Evolutionary conservation across 2,329 filamentous ascomycete genomes (phyloP).

Genomic region (Cryoendolithus antarcticus): DNA sequence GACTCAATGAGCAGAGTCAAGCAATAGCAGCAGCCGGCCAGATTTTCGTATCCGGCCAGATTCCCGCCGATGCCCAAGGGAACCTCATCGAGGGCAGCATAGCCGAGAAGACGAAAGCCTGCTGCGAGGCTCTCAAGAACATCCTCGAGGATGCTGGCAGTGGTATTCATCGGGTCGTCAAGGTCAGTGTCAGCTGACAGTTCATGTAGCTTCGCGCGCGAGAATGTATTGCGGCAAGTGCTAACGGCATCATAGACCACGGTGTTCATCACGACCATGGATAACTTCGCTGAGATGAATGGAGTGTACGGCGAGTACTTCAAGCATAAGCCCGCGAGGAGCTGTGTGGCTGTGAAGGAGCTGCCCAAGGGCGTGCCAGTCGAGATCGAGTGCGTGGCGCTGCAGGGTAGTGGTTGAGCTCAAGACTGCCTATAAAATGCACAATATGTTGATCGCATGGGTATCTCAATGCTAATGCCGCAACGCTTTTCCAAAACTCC

Average conservation of each 20-base stretch:
- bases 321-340: conserved; percentile 70
- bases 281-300: conserved; percentile 78
- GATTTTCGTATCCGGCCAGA: conserved; percentile 61
- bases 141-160: conserved; percentile 75
- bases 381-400: conserved; percentile 80
- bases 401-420: conserved; percentile 24
- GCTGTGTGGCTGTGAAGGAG: conserved; percentile 81
- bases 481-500: no score
- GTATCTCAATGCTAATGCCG: no score
- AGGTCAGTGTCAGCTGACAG: conserved; percentile 44
- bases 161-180: conserved; percentile 67
- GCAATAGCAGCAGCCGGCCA: conserved; percentile 57
- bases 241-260: conserved; percentile 25
- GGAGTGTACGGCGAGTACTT: conserved; percentile 74
- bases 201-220: neutral
- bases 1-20: conserved; percentile 33
- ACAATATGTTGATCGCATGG: no score
- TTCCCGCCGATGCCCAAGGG: conserved; percentile 54
- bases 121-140: conserved; percentile 68
- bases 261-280: conserved; percentile 87
- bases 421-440: no score
- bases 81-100: conserved; percentile 53
- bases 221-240: neutral
- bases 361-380: conserved; percentile 76
- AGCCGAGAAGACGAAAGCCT: conserved; percentile 56